Evolutionary conservation across 345 rosid species (phyloP).

Genomic region (Fremontodendron californicum): DNA sequence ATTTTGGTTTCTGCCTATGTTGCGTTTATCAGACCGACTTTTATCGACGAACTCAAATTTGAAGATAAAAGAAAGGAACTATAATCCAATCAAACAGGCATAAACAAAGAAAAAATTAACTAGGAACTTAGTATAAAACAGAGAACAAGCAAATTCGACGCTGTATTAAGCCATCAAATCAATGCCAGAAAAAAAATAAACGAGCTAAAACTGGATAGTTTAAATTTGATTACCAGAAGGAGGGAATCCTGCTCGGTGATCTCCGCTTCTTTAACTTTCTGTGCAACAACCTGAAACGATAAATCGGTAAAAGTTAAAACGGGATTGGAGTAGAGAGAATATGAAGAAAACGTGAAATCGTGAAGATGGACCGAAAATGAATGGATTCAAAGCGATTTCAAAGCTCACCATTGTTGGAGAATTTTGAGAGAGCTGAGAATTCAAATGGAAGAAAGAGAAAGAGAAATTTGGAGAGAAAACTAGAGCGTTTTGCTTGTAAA

Average conservation of each 20-base stretch:
- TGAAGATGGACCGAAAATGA: neutral
- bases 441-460: neutral
- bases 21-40: neutral
- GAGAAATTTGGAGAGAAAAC: neutral
- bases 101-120: neutral
- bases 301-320: constrained; percentile 2
- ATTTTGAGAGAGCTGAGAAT: neutral
- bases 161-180: neutral
- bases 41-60: neutral
- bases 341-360: neutral
- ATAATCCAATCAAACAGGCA: neutral
- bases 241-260: constrained; percentile 98
- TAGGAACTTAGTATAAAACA: neutral
- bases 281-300: constrained; percentile 64
- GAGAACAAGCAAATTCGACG: neutral
- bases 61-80: neutral
- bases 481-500: constrained; percentile 21
- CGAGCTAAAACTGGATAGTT: neutral
- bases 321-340: neutral
- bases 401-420: constrained; percentile 48
- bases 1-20: neutral
- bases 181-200: neutral
- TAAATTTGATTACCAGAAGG: constrained; percentile 59
- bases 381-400: constrained; percentile 18
- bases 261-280: constrained; percentile 85